Evolutionary conservation across 495 filamentous ascomycete genomes (phyloP).

Genomic region (Cairneyella variabilis): DNA sequence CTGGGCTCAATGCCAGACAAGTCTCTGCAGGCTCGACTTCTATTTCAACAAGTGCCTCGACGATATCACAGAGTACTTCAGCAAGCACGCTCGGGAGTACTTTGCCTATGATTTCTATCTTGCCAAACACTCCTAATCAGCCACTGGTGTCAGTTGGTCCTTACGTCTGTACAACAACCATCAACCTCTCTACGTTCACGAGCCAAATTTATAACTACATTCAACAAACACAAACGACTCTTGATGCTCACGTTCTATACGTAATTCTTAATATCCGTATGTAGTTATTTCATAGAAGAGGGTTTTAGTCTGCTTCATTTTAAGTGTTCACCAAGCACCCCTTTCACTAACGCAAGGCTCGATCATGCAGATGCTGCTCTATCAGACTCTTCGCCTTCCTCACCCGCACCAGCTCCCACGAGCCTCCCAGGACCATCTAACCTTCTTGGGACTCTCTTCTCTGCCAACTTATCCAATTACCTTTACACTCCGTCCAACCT

Average conservation of each 20-base stretch:
- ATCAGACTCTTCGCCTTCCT: constrained; percentile 31
- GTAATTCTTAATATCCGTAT: constrained; percentile 57
- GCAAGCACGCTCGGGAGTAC: constrained; percentile 26
- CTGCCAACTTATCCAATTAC: constrained; percentile 39
- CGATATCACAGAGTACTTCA: constrained; percentile 7
- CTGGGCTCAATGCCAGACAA: background rate
- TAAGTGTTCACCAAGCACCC: too few species aligned
- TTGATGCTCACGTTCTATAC: constrained; percentile 41
- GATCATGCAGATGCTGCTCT: constrained; percentile 57
- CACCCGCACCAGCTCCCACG: constrained; percentile 35
- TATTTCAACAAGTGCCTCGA: background rate
- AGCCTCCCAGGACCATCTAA: constrained; percentile 35
- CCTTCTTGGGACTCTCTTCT: constrained; percentile 33
- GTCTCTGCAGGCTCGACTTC: background rate
- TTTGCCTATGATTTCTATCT: constrained; percentile 27
- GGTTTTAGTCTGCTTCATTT: too few species aligned
- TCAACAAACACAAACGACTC: constrained; percentile 37
- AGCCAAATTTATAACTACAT: constrained; percentile 48
- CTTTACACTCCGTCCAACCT: constrained; percentile 52
- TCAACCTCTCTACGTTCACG: constrained; percentile 43
- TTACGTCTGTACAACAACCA: constrained; percentile 50
- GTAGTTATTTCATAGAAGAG: too few species aligned
- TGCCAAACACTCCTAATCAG: constrained; percentile 30
- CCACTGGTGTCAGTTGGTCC: constrained; percentile 48
- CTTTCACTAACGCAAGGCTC: too few species aligned